These are phyloP conservation scores for Aspergillus terreus DNA, from an alignment of 2,329 filamentous ascomycete genomes.

Conservation along the genomic window DNA sequence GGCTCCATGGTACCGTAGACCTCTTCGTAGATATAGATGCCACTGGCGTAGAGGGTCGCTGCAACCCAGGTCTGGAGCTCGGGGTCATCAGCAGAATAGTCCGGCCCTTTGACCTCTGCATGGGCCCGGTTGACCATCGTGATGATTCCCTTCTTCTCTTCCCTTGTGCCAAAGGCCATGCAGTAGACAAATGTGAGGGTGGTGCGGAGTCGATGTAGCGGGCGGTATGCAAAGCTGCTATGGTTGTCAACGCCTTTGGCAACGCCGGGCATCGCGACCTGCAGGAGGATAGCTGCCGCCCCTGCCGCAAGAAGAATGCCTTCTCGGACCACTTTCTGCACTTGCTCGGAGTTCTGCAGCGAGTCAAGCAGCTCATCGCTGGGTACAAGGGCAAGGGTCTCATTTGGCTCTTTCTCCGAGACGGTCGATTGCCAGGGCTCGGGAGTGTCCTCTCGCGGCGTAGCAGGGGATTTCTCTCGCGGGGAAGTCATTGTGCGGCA, in stretches of 20 bases:
- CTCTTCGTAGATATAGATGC: slow-evolving; percentile 33
- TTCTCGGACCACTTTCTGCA: slow-evolving; percentile 32
- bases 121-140: slow-evolving; percentile 36
- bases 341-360: background rate
- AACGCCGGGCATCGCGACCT: slow-evolving; percentile 39
- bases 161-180: slow-evolving; percentile 32
- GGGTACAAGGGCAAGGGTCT: background rate
- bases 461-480: too few species aligned
- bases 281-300: slow-evolving; percentile 37
- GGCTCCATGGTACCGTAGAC: slow-evolving; percentile 31
- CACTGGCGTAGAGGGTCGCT: slow-evolving; percentile 37
- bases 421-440: background rate
- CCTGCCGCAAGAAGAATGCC: slow-evolving; percentile 35
- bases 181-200: slow-evolving; percentile 41
- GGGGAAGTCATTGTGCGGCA: too few species aligned
- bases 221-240: slow-evolving; percentile 37
- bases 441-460: background rate
- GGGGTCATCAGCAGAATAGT: slow-evolving; percentile 36
- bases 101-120: slow-evolving; percentile 25
- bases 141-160: slow-evolving; percentile 33
- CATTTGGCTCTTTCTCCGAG: background rate
- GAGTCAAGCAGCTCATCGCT: background rate
- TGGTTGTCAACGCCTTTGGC: slow-evolving; percentile 36
- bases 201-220: slow-evolving; percentile 34
- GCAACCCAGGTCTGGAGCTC: slow-evolving; percentile 41